phyloP scores from a whole-genome alignment of 306 rosid genomes.

The Mucuna pruriens region DNA sequence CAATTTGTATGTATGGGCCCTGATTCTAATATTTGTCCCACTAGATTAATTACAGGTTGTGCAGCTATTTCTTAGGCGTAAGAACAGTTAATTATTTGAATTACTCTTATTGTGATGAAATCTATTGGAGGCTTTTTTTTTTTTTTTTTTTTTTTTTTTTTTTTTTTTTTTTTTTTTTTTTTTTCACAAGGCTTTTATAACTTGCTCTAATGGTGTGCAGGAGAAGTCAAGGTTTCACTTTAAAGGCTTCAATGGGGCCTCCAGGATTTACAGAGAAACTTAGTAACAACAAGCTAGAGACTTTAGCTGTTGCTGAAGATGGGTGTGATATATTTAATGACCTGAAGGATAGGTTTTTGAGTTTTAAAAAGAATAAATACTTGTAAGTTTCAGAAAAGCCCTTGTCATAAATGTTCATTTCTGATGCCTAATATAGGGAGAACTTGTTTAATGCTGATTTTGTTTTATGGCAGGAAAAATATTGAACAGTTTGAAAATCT shows the following conservation, averaged over 20 bases:
- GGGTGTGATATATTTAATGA: slow-evolving; percentile 58
- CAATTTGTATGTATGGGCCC: neutral
- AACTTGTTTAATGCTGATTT: slow-evolving; percentile 34
- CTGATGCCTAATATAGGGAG: slow-evolving; percentile 20
- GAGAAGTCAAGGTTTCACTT: slow-evolving; percentile 49
- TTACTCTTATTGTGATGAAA: slow-evolving; percentile 25
- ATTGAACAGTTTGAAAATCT: slow-evolving; percentile 73
- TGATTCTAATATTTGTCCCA: slow-evolving; percentile 41
- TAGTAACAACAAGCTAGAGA: slow-evolving; percentile 47
- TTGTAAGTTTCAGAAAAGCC: slow-evolving; percentile 56
- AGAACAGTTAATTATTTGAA: slow-evolving; percentile 20
- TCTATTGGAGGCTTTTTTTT: neutral
- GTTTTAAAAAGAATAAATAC: slow-evolving; percentile 73
- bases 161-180: too few species aligned
- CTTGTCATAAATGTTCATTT: neutral
- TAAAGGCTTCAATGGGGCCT: slow-evolving; percentile 70
- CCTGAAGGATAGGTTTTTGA: slow-evolving; percentile 74
- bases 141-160: neutral
- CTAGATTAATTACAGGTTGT: slow-evolving; percentile 36
- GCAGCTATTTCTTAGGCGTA: slow-evolving; percentile 39
- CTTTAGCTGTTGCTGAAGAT: slow-evolving; percentile 49
- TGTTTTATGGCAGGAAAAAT: slow-evolving; percentile 60
- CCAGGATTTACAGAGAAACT: slow-evolving; percentile 58
- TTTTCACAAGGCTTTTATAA: neutral
- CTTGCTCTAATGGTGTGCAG: slow-evolving; percentile 49